Evolutionary conservation across 1,284 basidiomycete genomes (phyloP).

Genomic region (Cryptococcus sp.): DNA sequence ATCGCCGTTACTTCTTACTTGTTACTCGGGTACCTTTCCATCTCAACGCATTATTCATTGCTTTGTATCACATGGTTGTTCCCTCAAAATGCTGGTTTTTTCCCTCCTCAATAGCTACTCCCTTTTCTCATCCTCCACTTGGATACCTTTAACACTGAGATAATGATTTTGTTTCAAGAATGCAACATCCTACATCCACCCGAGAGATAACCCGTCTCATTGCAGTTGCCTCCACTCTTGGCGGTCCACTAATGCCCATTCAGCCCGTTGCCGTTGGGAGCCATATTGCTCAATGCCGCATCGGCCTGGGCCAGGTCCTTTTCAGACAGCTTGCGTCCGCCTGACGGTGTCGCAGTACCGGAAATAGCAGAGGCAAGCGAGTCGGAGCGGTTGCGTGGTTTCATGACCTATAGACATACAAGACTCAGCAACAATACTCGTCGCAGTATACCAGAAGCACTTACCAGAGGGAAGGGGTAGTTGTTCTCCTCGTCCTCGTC

Average conservation of each 20-base stretch:
- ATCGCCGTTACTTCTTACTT: too few species aligned
- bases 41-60: neutral
- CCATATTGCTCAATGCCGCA: slow-evolving; percentile 63
- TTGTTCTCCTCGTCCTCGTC: slow-evolving; percentile 83
- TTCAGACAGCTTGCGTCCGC: slow-evolving; percentile 76
- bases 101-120: neutral
- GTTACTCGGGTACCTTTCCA: too few species aligned
- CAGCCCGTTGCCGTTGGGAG: slow-evolving; percentile 30
- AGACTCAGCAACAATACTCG: neutral
- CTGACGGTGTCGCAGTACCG: slow-evolving; percentile 84
- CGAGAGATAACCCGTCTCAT: neutral
- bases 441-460: neutral
- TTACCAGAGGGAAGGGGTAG: slow-evolving; percentile 82
- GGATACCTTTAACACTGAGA: too few species aligned
- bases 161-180: too few species aligned
- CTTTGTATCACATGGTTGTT: neutral
- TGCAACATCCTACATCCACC: neutral
- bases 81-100: neutral
- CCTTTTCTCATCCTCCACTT: too few species aligned
- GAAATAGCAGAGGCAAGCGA: slow-evolving; percentile 69
- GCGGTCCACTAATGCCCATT: slow-evolving; percentile 12
- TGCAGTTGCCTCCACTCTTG: neutral
- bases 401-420: slow-evolving; percentile 61
- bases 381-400: slow-evolving; percentile 76
- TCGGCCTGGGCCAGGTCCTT: slow-evolving; percentile 79